These are phyloP conservation scores for Pisolithus thermaeus DNA, from an alignment of 1,284 basidiomycete species.

Conservation along the genomic window DNA sequence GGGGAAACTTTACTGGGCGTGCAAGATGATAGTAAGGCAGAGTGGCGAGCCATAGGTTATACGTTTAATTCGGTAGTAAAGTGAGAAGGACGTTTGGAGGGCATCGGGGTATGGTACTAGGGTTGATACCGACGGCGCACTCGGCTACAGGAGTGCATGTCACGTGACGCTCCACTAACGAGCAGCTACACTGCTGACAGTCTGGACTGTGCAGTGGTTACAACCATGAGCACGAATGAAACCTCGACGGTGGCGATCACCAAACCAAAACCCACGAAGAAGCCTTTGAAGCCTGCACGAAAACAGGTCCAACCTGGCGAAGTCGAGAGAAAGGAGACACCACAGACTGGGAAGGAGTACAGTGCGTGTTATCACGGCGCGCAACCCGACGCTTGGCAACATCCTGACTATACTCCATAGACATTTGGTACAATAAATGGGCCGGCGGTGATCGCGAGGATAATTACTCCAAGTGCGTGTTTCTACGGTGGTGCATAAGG, in stretches of 20 bases:
- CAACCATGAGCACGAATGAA: slow-evolving; percentile 22
- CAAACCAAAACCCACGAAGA: slow-evolving; percentile 37
- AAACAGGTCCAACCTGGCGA: slow-evolving; percentile 89
- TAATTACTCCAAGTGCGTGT: slow-evolving; percentile 79
- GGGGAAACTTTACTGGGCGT: slow-evolving; percentile 40
- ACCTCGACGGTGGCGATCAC: slow-evolving; percentile 4
- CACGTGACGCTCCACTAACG: too few species aligned
- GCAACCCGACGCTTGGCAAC: not conserved
- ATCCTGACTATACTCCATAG: slow-evolving; percentile 38
- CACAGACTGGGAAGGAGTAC: slow-evolving; percentile 92
- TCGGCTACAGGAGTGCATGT: not conserved
- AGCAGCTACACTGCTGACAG: too few species aligned
- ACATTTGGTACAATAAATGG: slow-evolving; percentile 99
- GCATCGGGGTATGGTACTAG: slow-evolving; percentile 2
- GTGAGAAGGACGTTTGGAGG: slow-evolving; percentile 8
- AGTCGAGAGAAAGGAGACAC: slow-evolving; percentile 81
- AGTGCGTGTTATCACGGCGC: slow-evolving; percentile 47
- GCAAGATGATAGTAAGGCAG: slow-evolving; percentile 40
- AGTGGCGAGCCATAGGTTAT: slow-evolving; percentile 41
- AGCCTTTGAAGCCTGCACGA: slow-evolving; percentile 68
- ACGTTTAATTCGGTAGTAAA: not conserved
- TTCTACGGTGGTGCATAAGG: not conserved
- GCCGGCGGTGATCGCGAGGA: slow-evolving; percentile 94
- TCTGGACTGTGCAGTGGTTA: slow-evolving; percentile 2
- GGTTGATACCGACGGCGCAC: not conserved